Base-by-base conservation (phyloP, 345 rosid genomes). In the Murraya koenigii region DNA sequence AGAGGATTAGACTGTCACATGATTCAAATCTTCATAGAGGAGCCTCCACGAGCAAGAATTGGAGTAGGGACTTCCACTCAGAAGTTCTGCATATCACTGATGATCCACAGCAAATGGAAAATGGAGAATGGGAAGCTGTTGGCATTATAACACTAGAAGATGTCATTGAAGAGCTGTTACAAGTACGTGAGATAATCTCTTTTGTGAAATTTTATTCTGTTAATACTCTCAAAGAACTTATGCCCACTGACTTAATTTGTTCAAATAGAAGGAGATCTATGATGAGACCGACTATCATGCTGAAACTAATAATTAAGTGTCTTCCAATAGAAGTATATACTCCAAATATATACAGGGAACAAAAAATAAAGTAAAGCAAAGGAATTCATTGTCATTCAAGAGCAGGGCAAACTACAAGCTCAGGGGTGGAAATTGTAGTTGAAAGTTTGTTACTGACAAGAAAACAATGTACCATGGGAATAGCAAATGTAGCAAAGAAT, bases 121-220 rank as follows among this genome's bases (percentile, higher is more conserved):
- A 73, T 0, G 85, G 83, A 75, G 88, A 86, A 62, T 82, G 75
- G 13, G 88, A 87, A 80, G 86, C 88, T 9, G 69, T 80, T 1
- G 92, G 95, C 72, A 84, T 91, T 47, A 86, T 91, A 77, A 87
- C 95, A 61, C 82, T 89, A 78, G 93, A 89, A 79, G 91, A 91
- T 83, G 89, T 91, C 77, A 87, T 89, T 33, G 91, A 91, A 80
- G 93, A 88, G 86, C 83, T 91, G 32, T 75, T 89, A 71, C 93
- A 89, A 84, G 95, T 84, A 77, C 22, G 65, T 44, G n/a, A 35
- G 60, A 75, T 60, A 8, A 47, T 15, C 56, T 54, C 56, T 69
- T 35, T 4, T 49, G 36, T 36, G 15, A 54, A 49, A 11, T 25
- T 38, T 35, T 20, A 6, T 60, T 60, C 17, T 23, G 44, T 56